Base-by-base conservation (phyloP, 2,329 filamentous ascomycete species). In the Fusarium falciforme region DNA sequence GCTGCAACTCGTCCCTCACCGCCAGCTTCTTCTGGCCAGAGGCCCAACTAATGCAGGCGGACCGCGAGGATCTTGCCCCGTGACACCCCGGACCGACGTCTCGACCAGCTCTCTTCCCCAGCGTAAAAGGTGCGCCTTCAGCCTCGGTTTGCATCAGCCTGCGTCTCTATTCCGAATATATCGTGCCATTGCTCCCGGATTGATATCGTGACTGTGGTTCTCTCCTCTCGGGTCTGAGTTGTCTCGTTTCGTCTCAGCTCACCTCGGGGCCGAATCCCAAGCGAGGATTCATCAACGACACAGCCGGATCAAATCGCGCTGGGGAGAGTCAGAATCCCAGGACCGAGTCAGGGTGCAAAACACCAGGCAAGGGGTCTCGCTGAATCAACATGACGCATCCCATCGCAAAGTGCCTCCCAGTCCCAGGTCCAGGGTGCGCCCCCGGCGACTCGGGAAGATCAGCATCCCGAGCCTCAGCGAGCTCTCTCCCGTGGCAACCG, bases 401-500 rank as follows among this genome's bases (percentile, higher is more conserved):
- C 33, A 52, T 59, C 20, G 44, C 47, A 22, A 38, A 35, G 20
- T 20, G 31, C 54, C 36, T 31, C 44, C 61, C 20, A 14, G 42
- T 59, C 52, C 55, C 55, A 66, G 64, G 47, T 66, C 40, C 59
- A 57, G 64, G 65, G 61, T 59, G 44, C 35, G 60, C 42, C 47
- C 17, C 40, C 65, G 71, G 64, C 67, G 61, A 49, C 59, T 74
- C 72, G 68, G 76, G 64, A 68, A 66, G 68, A 75, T 77, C 64
- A 68, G 27, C 33, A 74, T 61, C 62, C 73, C 72, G 74, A 71
- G 71, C 64, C 68, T 40, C 36, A 71, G 55, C 29, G 54, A 63
- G 40, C 31, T 33, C 61, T 68, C 35, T 58, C 38, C 64, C 71
- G 49, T 68, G 68, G 61, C 61, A 66, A 63, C 59, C 38, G 33